Evolutionary conservation across 2,329 filamentous ascomycete species (phyloP), one percentile per base, ranked within the genome.

Genomic region (Stagonosporopsis vannaccii): DNA sequence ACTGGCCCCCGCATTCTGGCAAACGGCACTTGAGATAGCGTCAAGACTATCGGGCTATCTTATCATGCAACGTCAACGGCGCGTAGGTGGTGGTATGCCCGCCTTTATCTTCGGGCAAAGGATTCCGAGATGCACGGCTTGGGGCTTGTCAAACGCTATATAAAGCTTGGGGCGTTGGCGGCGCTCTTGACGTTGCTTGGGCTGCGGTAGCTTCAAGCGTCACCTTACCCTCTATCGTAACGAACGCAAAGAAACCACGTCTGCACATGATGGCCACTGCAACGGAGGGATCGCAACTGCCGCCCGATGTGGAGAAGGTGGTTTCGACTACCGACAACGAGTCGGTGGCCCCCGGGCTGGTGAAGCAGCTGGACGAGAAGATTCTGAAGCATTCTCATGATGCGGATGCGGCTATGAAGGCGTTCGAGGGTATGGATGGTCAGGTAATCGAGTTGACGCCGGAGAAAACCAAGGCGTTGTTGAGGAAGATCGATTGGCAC

Each of bases 401-500:
- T 79, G 85, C 80, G 25, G 85, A 87, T 63, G 84, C 85, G 55
- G 85, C 85, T 25, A 77, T 87, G 79, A 83, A 85, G 62, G 85
- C 82, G 2, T 82, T 86, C 61, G 77, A 73, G 43, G 71, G 77
- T 9, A 66, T 79, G 43, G 75, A 80, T 1, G 84, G 83, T 20
- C 78, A 85, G 62, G 68, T 81, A 0, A 75, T 86, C 20, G 77
- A 81, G 32, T 72, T 87, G 32, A 84, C 84, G 50, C 82, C 82
- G 60, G 80, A 80, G 42, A 85, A 83, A 22, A 87, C 85, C 62
- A 84, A 80, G 60, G 76, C 83, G n/a, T 68, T 90, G 15, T 67
- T 89, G n/a, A 75, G 79, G 17, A 83, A 79, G 49, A 88, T 89
- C 56, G 87, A 90, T 70, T 82, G 79, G 80, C 83, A 86, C 66